Percentiles rank a stretch among this genome's conserved stretches.
Evolutionary conservation across 768 basidiomycete species (phyloP).

Genomic region (Rubroboletus pulcherrimus): DNA sequence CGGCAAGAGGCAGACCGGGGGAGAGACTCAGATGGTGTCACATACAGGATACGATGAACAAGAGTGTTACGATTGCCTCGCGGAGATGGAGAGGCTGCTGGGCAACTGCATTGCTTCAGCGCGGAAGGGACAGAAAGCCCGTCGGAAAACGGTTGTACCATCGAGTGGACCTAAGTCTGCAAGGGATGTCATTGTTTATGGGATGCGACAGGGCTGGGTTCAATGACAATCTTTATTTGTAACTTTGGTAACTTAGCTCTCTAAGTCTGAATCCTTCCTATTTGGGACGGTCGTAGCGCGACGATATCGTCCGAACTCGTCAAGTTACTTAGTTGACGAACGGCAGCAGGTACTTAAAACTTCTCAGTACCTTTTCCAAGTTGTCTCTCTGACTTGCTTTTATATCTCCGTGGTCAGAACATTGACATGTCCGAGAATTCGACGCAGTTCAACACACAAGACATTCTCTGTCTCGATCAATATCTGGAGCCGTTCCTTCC

Average conservation of each 20-base stretch:
- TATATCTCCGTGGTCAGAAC: not conserved
- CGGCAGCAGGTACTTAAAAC: constrained; percentile 4
- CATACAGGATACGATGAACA: constrained; percentile 52
- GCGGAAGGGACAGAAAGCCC: constrained; percentile 30
- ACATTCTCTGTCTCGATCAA: constrained; percentile 60
- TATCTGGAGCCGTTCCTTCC: constrained; percentile 74
- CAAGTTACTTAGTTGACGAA: not conserved
- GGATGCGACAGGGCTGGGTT: constrained; percentile 61
- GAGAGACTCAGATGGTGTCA: constrained; percentile 11
- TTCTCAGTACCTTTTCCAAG: not conserved
- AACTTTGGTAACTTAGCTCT: not conserved
- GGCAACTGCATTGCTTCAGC: constrained; percentile 41
- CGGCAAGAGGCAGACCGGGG: constrained; percentile 35
- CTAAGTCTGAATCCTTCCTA: constrained; percentile 11
- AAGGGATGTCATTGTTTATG: constrained; percentile 60
- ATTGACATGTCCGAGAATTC: constrained; percentile 40
- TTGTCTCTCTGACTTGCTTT: constrained; percentile 2
- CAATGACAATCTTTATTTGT: constrained; percentile 14
- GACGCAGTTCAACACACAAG: constrained; percentile 48
- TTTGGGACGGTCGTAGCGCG: constrained; percentile 1
- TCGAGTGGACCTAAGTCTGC: constrained; percentile 39
- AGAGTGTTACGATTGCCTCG: constrained; percentile 65
- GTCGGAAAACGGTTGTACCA: constrained; percentile 33
- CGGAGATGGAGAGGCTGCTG: constrained; percentile 62
- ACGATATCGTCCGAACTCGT: not conserved